Percentiles rank a stretch among this genome's conserved stretches.
Evolutionary conservation across 1,284 basidiomycete genomes (phyloP).

Genomic region (Cutaneotrichosporon sp.): DNA sequence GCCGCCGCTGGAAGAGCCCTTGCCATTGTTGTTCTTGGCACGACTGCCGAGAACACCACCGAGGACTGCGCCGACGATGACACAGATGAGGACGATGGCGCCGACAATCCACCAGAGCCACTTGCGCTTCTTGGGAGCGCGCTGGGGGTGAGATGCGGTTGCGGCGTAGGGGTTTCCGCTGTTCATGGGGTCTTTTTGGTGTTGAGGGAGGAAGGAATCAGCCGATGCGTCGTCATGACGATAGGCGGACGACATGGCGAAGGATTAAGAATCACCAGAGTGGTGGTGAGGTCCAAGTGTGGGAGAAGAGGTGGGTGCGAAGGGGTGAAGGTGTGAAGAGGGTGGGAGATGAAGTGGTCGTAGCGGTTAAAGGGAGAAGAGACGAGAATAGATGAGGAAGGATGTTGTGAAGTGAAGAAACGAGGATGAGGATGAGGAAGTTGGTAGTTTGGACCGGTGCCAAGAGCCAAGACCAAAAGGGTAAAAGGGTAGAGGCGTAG

Average conservation of each 20-base stretch:
- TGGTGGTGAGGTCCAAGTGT: constrained; percentile 7
- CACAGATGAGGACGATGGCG: constrained; percentile 58
- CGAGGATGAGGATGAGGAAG: background rate
- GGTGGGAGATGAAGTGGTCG: background rate
- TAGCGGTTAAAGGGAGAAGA: no score
- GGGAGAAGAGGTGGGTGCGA: background rate
- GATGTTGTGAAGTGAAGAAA: background rate
- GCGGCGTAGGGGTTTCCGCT: constrained; percentile 44
- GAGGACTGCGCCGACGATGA: constrained; percentile 73
- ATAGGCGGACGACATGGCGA: constrained; percentile 6
- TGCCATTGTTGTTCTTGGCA: constrained; percentile 51
- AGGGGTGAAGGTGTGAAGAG: background rate
- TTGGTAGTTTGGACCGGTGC: no score
- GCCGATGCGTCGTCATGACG: constrained; percentile 8
- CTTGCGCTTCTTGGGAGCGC: constrained; percentile 41
- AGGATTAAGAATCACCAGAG: constrained; percentile 11
- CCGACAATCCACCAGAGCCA: constrained; percentile 44
- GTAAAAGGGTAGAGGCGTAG: no score
- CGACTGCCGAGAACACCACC: constrained; percentile 72
- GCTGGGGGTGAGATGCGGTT: constrained; percentile 22
- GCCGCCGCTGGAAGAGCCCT: constrained; percentile 36
- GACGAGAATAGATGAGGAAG: no score
- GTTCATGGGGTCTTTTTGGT: constrained; percentile 47
- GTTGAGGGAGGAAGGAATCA: constrained; percentile 18
- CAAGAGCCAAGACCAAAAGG: no score